Evolutionary conservation across 768 basidiomycete genomes (phyloP), one percentile per base, ranked within the genome.

Genomic region (Lentinus tigrinus): DNA sequence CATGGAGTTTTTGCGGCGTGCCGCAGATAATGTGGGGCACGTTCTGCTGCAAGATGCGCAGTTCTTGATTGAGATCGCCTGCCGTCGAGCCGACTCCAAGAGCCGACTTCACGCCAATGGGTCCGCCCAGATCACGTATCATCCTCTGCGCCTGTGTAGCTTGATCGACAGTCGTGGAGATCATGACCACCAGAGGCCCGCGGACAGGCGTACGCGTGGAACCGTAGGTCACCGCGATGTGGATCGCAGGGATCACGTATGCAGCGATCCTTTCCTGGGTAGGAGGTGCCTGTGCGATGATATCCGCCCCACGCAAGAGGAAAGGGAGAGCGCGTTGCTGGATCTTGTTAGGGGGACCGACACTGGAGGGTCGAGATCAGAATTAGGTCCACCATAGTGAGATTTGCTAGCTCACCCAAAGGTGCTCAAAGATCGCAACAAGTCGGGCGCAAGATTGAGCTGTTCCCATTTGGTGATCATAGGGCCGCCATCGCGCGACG

Each of bases 261-360:
- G 95, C 94, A 23, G 96, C 95, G 66, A 99, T 99, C 46, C 97
- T 84, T 72, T 99, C 97, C 71, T 98, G 96, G 0, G 97, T 98
- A 0, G 97, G 95, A 47, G 97, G 97, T 10, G 96, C 97, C 74
- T 99, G 97, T 9, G 96, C 95, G 67, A 99, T 98, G 68, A 98
- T 98, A 67, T 99, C 97, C 37, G 93, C 85, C 8, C 94, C 95
- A 51, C 89, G 85, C 34, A 98, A 80, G 58, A 99, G 84, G 76
- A 98, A 98, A 7, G 97, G 97, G 49, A 99, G 78, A 44, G 97
- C 95, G 47, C 96, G 85, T 69, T 96, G 94, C 74, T 98, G 97
- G 63, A 99, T 97, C 78, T 99, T 99, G 74, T 98, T 98, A 6
- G 97, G 97, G 2, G 97, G 97, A 0, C 96, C 95, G 61, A 98